Evolutionary conservation across 208 protist genomes (phyloP).

Genomic region (Crithidia brevicula): DNA sequence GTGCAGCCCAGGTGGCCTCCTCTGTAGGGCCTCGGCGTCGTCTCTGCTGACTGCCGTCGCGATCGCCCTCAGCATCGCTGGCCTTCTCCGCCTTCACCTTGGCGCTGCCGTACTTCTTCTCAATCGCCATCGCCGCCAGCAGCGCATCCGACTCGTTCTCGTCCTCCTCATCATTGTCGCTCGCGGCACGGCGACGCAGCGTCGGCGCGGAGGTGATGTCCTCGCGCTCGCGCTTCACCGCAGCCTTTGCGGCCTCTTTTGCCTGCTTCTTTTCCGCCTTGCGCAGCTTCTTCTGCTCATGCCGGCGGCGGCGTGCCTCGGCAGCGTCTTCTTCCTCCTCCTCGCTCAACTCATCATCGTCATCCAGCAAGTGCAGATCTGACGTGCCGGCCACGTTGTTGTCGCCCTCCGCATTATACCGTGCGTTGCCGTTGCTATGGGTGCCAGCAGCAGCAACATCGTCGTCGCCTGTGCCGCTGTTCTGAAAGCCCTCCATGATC

Average conservation of each 20-base stretch:
- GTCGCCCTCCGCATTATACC: neutral
- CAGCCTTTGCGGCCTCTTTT: slow-evolving; percentile 20
- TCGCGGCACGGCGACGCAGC: neutral
- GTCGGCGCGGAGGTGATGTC: slow-evolving; percentile 16
- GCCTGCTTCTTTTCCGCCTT: slow-evolving; percentile 29
- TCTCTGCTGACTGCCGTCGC: neutral
- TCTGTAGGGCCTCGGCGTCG: slow-evolving; percentile 4
- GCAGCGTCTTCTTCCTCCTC: neutral
- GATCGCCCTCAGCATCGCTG: neutral
- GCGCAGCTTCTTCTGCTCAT: slow-evolving; percentile 21
- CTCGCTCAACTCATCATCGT: neutral
- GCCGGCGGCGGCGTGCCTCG: slow-evolving; percentile 18
- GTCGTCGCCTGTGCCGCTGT: neutral
- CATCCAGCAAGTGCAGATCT: slow-evolving; percentile 5
- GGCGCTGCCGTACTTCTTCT: slow-evolving; percentile 14
- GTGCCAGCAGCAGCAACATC: too few species aligned
- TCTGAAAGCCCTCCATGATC: slow-evolving; percentile 44
- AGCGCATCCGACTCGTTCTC: slow-evolving; percentile 9
- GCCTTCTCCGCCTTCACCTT: slow-evolving; percentile 13
- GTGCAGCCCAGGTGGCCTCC: slow-evolving; percentile 19
- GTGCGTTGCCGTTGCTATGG: too few species aligned
- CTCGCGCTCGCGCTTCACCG: slow-evolving; percentile 30
- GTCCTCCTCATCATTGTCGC: slow-evolving; percentile 1
- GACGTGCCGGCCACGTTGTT: neutral
- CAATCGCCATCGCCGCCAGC: slow-evolving; percentile 17